Evolutionary conservation across 306 rosid genomes (phyloP), one percentile per base, ranked within the genome.

Genomic region (Acacia melanoxylon): DNA sequence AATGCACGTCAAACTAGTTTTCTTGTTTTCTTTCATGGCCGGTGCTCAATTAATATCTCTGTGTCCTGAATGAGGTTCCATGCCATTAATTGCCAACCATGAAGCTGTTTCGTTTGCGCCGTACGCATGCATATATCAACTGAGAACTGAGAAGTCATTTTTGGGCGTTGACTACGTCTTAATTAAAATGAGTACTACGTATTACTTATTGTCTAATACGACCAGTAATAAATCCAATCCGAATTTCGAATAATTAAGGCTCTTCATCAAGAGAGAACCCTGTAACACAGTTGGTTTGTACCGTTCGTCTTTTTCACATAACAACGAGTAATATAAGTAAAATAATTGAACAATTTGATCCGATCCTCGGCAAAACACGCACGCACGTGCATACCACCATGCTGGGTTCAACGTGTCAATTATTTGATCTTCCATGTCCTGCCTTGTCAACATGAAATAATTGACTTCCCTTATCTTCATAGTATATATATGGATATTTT

Each of bases 391-490:
- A 63, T 63, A 1, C 69, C 20, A 31, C 69, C 16, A 0, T 15
- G 4, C 42, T 63, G 69, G 78, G 66, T 71, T 83, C 77, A 54
- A 66, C 41, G 14, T 58, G 63, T 20, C 63, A 27, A 63, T 27
- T 27, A 29, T 63, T 63, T 63, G 41, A 63, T 15, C 8, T 35
- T n/a, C 41, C 20, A 14, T 54, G 88, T 48, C 83, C 72, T 76
- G 29, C 65, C 79, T 66, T 76, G 83, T 51, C 81, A 76, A 49
- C 68, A 44, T n/a, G 71, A 87, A 81, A 84, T 78, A 82, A 84
- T 82, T 67, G 86, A 79, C 88, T 84, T 67, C 19, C 19, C 12
- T 79, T 27, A 62, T 27, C 59, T 75, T 63, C 31, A 59, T 52
- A 81, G 40, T 35, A 35, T 35, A 74, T 35, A 74, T 67, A 78